These are phyloP conservation scores for Themeda triandra DNA, from an alignment of 176 grass and related monocot genomes.

Conservation along the genomic window DNA sequence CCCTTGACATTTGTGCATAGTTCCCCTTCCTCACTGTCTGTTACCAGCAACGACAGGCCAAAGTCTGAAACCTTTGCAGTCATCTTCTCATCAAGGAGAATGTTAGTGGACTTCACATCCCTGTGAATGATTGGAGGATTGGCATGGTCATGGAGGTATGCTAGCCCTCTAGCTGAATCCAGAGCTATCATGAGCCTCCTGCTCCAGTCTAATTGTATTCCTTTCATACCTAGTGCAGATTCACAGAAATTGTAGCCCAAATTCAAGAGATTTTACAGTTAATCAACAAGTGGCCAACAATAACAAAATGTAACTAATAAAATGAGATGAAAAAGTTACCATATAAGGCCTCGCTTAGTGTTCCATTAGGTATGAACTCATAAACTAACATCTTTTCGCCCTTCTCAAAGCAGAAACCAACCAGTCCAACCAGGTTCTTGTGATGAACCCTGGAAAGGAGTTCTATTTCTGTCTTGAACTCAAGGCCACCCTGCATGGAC, in stretches of 20 bases:
- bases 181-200: constrained; percentile 70
- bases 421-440: constrained; percentile 78
- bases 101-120: constrained; percentile 88
- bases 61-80: constrained; percentile 89
- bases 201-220: constrained; percentile 70
- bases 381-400: constrained; percentile 85
- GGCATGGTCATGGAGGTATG: constrained; percentile 96
- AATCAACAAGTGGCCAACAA: neutral
- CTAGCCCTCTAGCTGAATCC: constrained; percentile 79
- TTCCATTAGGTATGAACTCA: constrained; percentile 71
- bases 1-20: constrained; percentile 77
- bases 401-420: constrained; percentile 94
- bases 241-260: neutral
- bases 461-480: constrained; percentile 97
- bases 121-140: constrained; percentile 92
- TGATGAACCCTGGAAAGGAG: constrained; percentile 87
- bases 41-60: constrained; percentile 69
- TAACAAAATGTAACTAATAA: neutral
- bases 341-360: constrained; percentile 64
- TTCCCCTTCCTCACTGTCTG: constrained; percentile 52
- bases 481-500: constrained; percentile 76
- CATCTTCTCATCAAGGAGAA: constrained; percentile 73
- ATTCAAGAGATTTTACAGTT: neutral
- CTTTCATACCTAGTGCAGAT: constrained; percentile 52
- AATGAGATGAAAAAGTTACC: constrained; percentile 39